A percentile compares a stretch with the other conserved stretches of the same genome.
phyloP scores from a whole-genome alignment of 2,329 filamentous ascomycete genomes.

The Daldinia sp. region DNA sequence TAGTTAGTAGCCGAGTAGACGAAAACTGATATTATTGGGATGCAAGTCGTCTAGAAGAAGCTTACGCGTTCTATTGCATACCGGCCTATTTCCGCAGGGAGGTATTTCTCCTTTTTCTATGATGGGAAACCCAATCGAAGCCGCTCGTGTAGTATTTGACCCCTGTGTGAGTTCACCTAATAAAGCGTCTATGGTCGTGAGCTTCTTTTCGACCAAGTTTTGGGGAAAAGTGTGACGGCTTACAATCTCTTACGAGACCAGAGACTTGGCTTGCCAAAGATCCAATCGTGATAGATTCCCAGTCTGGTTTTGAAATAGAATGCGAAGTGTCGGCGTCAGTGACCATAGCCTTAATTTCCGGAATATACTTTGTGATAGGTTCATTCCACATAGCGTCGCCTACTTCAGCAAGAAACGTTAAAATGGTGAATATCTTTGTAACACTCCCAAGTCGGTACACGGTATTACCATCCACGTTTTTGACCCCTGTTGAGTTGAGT shows the following conservation, averaged over 20 bases:
- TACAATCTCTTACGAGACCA: slow-evolving; percentile 48
- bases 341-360: slow-evolving; percentile 47
- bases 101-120: slow-evolving; percentile 41
- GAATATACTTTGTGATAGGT: slow-evolving; percentile 51
- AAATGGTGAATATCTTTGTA: slow-evolving; percentile 47
- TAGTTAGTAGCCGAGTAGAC: slow-evolving; percentile 1
- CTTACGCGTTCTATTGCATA: slow-evolving; percentile 44
- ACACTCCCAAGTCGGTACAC: slow-evolving; percentile 46
- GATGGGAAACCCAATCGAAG: slow-evolving; percentile 44
- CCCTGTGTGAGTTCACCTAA: slow-evolving; percentile 41
- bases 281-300: slow-evolving; percentile 42
- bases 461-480: slow-evolving; percentile 41
- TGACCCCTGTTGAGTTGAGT: slow-evolving; percentile 43
- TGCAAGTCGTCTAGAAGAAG: slow-evolving; percentile 13
- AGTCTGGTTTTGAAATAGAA: slow-evolving; percentile 41
- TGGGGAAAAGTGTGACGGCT: slow-evolving; percentile 6
- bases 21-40: neutral
- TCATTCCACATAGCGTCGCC: slow-evolving; percentile 48
- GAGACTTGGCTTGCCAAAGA: slow-evolving; percentile 45
- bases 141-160: slow-evolving; percentile 20
- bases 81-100: slow-evolving; percentile 45
- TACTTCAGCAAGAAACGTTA: slow-evolving; percentile 44
- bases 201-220: neutral
- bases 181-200: slow-evolving; percentile 32
- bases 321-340: slow-evolving; percentile 32